Evolutionary conservation across 371 early-diverging fungal species (phyloP), one percentile per base, ranked within the genome.

Genomic region (Ecytonucleospora hepatopenaei): DNA sequence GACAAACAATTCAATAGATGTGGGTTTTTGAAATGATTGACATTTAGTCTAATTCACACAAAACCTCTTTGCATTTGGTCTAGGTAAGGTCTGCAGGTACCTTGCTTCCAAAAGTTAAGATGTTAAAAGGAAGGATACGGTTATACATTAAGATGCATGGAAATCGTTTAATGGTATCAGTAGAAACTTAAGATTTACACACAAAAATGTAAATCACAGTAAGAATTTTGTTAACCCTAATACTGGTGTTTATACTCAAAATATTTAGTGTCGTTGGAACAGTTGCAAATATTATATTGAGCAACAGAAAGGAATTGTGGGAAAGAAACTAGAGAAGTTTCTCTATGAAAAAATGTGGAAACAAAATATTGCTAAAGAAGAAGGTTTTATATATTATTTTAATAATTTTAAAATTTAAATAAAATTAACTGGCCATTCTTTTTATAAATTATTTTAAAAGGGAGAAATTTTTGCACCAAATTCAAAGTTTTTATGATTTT

Each of bases 121-220:
- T 19, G 30, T 31, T 8, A 8, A 23, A 4, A 8, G 8, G 4
- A 59, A 59, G 21, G 62, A 54, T 21, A 61, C 62, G 4, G 51
- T 59, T 8, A 61, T 61, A 17, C 12, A 48, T 59, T 8, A 21
- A 8, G 62, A 61, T 59, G 28, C 4, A 35, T 61, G 62, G 62
- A 23, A 5, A 8, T 4, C 62, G 5, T 61, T 59, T 48, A 8
- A n/a, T n/a, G n/a, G n/a, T n/a, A n/a, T n/a, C n/a, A n/a, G n/a
- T n/a, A 15, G 19, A 8, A 59, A 55, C 5, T n/a, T 54, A 23
- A 31, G 62, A 59, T 61, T 61, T 30, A 31, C 15, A 19, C 55
- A 66, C 33, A 16, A n/a, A 27, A 67, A 26, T 31, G 62, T 67
- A n/a, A 67, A 67, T 30, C 68, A 61, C 47, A 32, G 2, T 49